Base-by-base conservation (phyloP, 495 filamentous ascomycete genomes). In the Trichoderma erinaceum region DNA sequence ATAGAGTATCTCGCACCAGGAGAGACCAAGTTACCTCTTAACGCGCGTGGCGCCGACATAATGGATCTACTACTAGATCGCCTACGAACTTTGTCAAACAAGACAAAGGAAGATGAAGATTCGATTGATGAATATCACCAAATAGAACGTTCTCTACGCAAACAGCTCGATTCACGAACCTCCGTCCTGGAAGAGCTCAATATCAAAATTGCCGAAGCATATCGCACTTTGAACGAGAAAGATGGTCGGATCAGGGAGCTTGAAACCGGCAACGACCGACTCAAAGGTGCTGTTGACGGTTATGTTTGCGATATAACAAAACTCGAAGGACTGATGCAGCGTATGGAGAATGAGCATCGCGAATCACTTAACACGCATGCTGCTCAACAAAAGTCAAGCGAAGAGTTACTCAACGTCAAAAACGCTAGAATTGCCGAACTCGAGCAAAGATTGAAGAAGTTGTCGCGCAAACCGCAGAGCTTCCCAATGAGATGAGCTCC, bases 1-100 rank as follows among this genome's bases (percentile, higher is more conserved):
- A 80, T 92, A 7, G 90, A 92, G 69, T 85, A 86, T 70, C 76
- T 88, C 2, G 80, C 87, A 0, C 90, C 89, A 0, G 89, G 88
- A 4, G 89, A 92, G 71, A 68, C 78, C 16, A 67, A 75, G 76
- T 80, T 72, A 21, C 86, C 69, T 43, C 80, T 78, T 65, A 79
- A 67, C 43, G 82, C 67, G 63, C 82, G 78, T 67, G 69, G 86
- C 74, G 69, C 80, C 71, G 77, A 80, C 58, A 73, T 85, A 0
- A 75, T 86, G 3, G 77, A 81, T 64, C 72, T 82, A 12, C 67
- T 84, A 0, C 75, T 85, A 1, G 70, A 67, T 5, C 76, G 79
- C 0, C 76, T 86, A 27, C 74, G 80, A 13, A 73, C 74, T 2
- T 76, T 85, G 2, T 71, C 78, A 21, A 77, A 80, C 44, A 84